Percentiles rank a stretch among this genome's conserved stretches.
Evolutionary conservation across 257 asterid species (phyloP).

Genomic region (Craterostigma plantagineum): DNA sequence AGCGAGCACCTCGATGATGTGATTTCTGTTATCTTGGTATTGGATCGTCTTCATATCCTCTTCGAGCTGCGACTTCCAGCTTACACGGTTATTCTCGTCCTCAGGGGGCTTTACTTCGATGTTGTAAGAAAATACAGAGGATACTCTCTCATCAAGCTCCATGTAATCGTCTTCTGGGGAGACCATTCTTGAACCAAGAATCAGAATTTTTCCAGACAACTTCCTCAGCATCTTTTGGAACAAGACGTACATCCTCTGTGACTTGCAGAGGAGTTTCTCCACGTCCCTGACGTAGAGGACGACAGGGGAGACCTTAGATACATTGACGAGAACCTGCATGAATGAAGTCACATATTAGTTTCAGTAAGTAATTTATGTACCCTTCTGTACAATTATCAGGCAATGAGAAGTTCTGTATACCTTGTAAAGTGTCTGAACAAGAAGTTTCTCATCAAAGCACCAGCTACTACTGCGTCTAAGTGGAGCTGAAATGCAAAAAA

Average conservation of each 20-base stretch:
- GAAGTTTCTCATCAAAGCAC: constrained; percentile 67
- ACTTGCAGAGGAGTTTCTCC: constrained; percentile 41
- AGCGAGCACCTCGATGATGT: constrained; percentile 68
- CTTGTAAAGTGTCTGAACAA: constrained; percentile 68
- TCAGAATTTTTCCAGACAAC: constrained; percentile 50
- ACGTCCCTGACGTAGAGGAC: constrained; percentile 76
- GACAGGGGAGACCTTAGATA: constrained; percentile 40
- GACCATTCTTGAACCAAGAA: constrained; percentile 67
- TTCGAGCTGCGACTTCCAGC: constrained; percentile 75
- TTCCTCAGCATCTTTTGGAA: constrained; percentile 74
- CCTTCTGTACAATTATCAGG: no score
- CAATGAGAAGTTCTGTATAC: constrained; percentile 14
- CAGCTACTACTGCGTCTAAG: constrained; percentile 47
- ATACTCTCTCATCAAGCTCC: constrained; percentile 43
- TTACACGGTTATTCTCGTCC: constrained; percentile 52
- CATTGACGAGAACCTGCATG: constrained; percentile 46
- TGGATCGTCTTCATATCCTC: constrained; percentile 82
- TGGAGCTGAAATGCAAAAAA: constrained; percentile 26
- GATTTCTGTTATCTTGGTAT: constrained; percentile 56
- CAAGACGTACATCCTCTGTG: constrained; percentile 33
- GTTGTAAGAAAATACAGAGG: constrained; percentile 60
- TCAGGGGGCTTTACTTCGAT: constrained; percentile 75
- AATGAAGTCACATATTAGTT: no score
- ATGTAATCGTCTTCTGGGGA: constrained; percentile 28
- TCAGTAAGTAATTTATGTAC: no score